Base-by-base conservation (phyloP, 106 monocot species). In the Allium fistulosum region DNA sequence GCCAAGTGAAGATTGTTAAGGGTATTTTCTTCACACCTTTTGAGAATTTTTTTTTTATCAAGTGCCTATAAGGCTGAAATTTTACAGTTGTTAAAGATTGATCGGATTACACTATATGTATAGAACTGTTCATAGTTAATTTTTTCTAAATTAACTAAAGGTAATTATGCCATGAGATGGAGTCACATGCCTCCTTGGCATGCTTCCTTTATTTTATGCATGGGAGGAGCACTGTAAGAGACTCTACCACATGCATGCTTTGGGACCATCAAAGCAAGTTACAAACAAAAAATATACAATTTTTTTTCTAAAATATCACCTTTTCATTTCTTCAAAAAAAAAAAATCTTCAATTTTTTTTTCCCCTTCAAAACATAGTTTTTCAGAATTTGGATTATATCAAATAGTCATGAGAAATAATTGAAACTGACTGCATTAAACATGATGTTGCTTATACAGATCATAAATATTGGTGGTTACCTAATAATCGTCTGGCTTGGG, bases 101-200 rank as follows among this genome's bases (percentile, higher is more conserved):
- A 52, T 26, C 49, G 49, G n/a, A 48, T 65, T 49, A 49, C 8
- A 49, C 64, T 17, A 15, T 46, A 18, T 13, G 48, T 66, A 10
- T 9, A 16, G 18, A 49, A 49, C 18, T 49, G 13, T 67, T 67
- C 51, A 67, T 67, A 50, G 18, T 51, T 16, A 22, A 13, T 59
- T 59, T 59, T 67, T 67, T 67, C 53, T 67, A 52, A 67, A 16
- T 17, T 59, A 17, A 59, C 37, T 63, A 67, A 67, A 67, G 26
- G 67, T 67, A 67, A 26, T 51, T 67, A 53, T 67, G 37, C 67
- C 67, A 67, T 67, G 67, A 67, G 51, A 67, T 53, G 67, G 67
- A 12, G 67, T 67, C 67, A 67, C 67, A 67, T 67, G 65, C 65
- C 37, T 66, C 50, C 65, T 50, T 66, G 65, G 65, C 65, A 66